Evolutionary conservation across 2,329 filamentous ascomycete genomes (phyloP), one percentile per base, ranked within the genome.

Genomic region (Ophiostoma perfectum): DNA sequence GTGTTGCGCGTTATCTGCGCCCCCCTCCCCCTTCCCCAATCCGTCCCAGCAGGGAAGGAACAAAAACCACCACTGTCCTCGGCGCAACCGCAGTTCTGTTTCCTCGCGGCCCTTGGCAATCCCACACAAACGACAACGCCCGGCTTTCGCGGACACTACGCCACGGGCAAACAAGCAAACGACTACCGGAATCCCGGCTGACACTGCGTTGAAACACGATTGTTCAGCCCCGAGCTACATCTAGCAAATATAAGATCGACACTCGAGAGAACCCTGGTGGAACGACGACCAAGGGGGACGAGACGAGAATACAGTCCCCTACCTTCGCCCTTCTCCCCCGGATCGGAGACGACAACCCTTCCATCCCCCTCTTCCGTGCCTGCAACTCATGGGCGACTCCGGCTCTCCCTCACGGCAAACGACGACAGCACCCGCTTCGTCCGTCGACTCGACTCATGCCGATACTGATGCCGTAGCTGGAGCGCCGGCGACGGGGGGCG

Each of bases 381-480:
- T 47, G 7, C 69, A 68, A 63, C 60, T 64, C 64, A 72, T 72
- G 70, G 62, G 67, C 64, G 68, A 64, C 67, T 67, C 68, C 67
- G 58, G 67, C 70, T 52, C 68, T 66, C 66, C 68, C 66, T 67
- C 71, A 67, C 62, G 66, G 66, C 45, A 70, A 65, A 62, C 66
- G 41, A 49, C 66, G 44, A 60, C 68, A 12, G 66, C 45, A 44
- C 47, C 66, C 36, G 44, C 65, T 18, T 27, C 52, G 58, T 42
- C 65, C 16, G 9, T 11, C 36, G 41, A 27, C 63, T 39, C n/a
- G 62, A 47, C 42, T 27, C 41, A 18, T 42, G 39, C 64, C 49
- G 47, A 27, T 36, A 62, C 27, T 52, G 62, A 65, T 41, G 63
- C 42, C 52, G 66, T 58, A 47, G 55, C 42, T 63, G 49, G 47